These are phyloP conservation scores for Boletus vermiculosoides DNA, from an alignment of 768 basidiomycete species.

Conservation along the genomic window DNA sequence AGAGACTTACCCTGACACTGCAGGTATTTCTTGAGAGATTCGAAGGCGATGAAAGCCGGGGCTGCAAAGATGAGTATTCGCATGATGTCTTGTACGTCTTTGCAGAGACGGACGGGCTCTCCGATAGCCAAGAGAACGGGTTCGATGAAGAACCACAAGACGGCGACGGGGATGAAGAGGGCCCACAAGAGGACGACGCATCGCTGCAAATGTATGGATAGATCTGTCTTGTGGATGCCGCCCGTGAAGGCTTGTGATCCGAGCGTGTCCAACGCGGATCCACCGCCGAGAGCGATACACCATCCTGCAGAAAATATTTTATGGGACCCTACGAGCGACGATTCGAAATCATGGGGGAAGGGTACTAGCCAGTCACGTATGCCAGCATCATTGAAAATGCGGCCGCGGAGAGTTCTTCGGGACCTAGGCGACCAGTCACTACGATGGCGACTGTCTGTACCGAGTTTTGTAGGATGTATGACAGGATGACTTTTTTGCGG, in stretches of 20 bases:
- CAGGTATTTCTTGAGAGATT: conserved; percentile 75
- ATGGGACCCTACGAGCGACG: conserved; percentile 44
- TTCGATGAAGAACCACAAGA: conserved; percentile 64
- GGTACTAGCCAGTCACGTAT: conserved; percentile 71
- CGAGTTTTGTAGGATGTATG: conserved; percentile 73
- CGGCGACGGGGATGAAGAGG: conserved; percentile 59
- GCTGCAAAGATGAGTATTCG: conserved; percentile 63
- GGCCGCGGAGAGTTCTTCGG: conserved; percentile 65
- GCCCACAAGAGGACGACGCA: conserved; percentile 64
- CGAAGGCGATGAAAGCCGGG: conserved; percentile 74
- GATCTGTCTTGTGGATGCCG: conserved; percentile 53
- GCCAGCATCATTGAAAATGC: conserved; percentile 78
- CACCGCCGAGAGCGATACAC: conserved; percentile 76
- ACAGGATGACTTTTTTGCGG: conserved; percentile 52
- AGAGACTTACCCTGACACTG: conserved; percentile 65
- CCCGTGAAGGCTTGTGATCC: conserved; percentile 78
- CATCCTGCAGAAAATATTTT: conserved; percentile 50
- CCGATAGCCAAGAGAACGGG: conserved; percentile 63
- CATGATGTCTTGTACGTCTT: conserved; percentile 62
- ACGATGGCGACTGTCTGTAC: conserved; percentile 65
- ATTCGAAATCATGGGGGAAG: conserved; percentile 17
- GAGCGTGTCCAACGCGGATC: conserved; percentile 73
- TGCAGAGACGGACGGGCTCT: conserved; percentile 55
- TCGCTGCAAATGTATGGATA: conserved; percentile 71
- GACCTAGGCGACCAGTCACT: conserved; percentile 65